A percentile compares a stretch with the other conserved stretches of the same genome.
phyloP scores from a whole-genome alignment of 345 rosid genomes.

The Odontarrhena argentea region DNA sequence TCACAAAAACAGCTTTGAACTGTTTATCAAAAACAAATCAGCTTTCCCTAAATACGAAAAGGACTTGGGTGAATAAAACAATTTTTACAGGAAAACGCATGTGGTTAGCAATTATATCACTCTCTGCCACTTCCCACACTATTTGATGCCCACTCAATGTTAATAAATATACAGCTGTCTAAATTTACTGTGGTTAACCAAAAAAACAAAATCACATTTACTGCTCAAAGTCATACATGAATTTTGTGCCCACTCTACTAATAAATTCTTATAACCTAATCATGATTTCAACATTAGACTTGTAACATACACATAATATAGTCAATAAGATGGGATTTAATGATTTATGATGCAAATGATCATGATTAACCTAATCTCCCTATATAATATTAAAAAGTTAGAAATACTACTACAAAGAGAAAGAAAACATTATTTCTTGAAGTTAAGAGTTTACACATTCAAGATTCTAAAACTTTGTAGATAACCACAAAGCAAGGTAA shows the following conservation, averaged over 20 bases:
- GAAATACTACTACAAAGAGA: not conserved
- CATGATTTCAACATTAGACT: not conserved
- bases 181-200: constrained; percentile 16
- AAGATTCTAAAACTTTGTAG: constrained; percentile 67
- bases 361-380: constrained; percentile 35
- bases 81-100: constrained; percentile 31
- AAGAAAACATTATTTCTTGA: constrained; percentile 28
- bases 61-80: constrained; percentile 36
- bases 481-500: constrained; percentile 96
- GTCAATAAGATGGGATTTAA: constrained; percentile 26
- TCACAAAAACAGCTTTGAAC: constrained; percentile 17
- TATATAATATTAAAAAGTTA: constrained; percentile 12
- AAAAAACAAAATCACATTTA: not conserved
- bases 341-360: constrained; percentile 9
- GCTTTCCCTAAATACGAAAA: constrained; percentile 34
- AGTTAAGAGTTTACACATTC: constrained; percentile 34
- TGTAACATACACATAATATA: no score
- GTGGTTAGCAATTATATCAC: constrained; percentile 43
- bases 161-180: not conserved
- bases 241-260: not conserved
- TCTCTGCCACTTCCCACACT: constrained; percentile 42
- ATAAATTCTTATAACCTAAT: constrained; percentile 8
- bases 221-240: constrained; percentile 10
- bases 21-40: constrained; percentile 20
- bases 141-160: constrained; percentile 35